Evolutionary conservation across 805 yeast species (phyloP), one percentile per base, ranked within the genome.

Genomic region (Suhomyces pyralidae): DNA sequence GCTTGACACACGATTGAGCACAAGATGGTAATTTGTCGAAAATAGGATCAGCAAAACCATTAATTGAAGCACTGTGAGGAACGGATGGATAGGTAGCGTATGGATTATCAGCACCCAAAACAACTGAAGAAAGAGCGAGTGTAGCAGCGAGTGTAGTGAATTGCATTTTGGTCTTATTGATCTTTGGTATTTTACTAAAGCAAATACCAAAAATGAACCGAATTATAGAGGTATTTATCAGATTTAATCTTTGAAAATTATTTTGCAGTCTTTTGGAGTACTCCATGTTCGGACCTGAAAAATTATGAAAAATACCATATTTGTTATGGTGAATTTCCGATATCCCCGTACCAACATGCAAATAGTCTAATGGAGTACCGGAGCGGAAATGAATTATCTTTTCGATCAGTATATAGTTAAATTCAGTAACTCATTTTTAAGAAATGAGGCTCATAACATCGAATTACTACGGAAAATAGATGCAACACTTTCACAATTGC

Each of bases 21-120:
- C 81, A 78, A 1, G 59, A 46, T 26, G 82, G 81, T 26, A 77
- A 61, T 6, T 57, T 50, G 25, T 57, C 59, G 52, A 65, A 68
- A 49, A 78, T 69, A 8, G 76, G 76, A 60, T 78, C 81, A 19
- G 81, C 80, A 52, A 78, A 78, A 0, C 82, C 82, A 55, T 78
- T 78, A 49, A 77, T 68, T 32, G 73, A 58, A 32, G 81, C 81
- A 19, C 81, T 74, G 53, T 77, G 62, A 8, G 81, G 76, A 28
- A 78, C 81, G 14, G 60, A 56, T 17, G 82, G 82, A 56, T 74
- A 77, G 7, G 80, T 75, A 45, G 62, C 71, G 70, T 73, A 76
- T n/a, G 51, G 51, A 56, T 74, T 66, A 22, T 55, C 58, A 3
- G 75, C 76, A 14, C 24, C 30, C 28, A 49, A 32, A 14, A 38